Base-by-base conservation (phyloP, 2,329 filamentous ascomycete genomes). In the Trichophyton verrucosum region DNA sequence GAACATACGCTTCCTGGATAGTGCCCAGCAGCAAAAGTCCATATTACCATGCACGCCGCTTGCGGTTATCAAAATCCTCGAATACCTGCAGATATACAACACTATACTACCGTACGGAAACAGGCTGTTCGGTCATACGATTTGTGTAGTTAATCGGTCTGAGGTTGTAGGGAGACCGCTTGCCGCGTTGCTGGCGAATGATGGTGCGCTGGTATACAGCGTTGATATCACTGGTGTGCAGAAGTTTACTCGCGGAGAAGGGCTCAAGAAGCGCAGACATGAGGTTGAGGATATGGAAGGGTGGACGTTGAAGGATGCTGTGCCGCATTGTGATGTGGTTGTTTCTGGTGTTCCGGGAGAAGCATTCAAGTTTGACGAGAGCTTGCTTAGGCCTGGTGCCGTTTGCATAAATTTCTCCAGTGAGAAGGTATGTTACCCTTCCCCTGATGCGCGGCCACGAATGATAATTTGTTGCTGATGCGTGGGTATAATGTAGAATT, bases 331-430 rank as follows among this genome's bases (percentile, higher is more conserved):
- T 71, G 94, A 99, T 73, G 92, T 97, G 17, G 87, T 99, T 64
- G 95, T 99, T 68, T 88, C 88, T 60, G 94, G 94, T 65, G 94
- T 99, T 1, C 94, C 94, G 0, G 84, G 85, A 24, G 88, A 96
- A 65, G 83, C 81, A 63, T 99, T 87, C 82, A 96, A 97, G 79
- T 88, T 99, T 27, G 89, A 91, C 4, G 87, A 86, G 2, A 83
- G 89, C 58, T 78, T 94, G 64, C 80, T 99, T 68, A 84, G 90
- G 55, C 89, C 96, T 61, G 94, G 94, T 56, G 91, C 89, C 33
- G 89, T 96, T n/a, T 99, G 94, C 80, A 91, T 99, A 78, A 99
- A 99, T 77, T 97, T 99, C 74, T 95, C 91, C 6, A 96, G 89
- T 58, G 90, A 88, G 75, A 89, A 91, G 80, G 82, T 83, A 69